phyloP scores from a whole-genome alignment of 1,284 basidiomycete species.

The Retiboletus fuscus region DNA sequence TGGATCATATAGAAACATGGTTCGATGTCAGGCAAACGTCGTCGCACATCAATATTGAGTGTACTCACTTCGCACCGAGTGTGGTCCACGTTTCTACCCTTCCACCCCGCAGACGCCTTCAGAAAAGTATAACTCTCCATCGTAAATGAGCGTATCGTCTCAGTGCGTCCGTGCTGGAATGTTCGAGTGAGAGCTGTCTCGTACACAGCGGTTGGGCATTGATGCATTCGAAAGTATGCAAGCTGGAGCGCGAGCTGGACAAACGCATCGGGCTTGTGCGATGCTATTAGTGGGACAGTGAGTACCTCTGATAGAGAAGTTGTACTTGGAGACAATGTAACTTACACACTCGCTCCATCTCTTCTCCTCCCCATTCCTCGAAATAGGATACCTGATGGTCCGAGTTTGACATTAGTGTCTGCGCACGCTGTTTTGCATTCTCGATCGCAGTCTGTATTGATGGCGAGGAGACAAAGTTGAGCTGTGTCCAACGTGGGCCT shows the following conservation, averaged over 20 bases:
- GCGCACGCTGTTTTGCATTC: conserved; percentile 70
- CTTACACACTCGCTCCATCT: conserved; percentile 87
- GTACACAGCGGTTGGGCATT: conserved; percentile 89
- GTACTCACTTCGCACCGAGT: conserved; percentile 32
- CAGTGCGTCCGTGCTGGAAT: conserved; percentile 92
- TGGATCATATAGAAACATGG: not conserved
- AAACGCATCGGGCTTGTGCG: conserved; percentile 89
- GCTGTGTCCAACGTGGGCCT: conserved; percentile 64
- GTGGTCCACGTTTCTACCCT: conserved; percentile 15
- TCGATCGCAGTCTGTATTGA: conserved; percentile 68
- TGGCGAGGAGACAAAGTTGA: conserved; percentile 85
- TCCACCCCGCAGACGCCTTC: conserved; percentile 37
- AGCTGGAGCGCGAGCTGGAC: conserved; percentile 95
- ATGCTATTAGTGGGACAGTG: conserved; percentile 56
- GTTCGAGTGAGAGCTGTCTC: conserved; percentile 95
- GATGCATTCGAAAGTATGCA: conserved; percentile 88
- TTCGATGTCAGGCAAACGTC: not conserved
- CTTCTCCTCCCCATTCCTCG: conserved; percentile 87
- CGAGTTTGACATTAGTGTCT: conserved; percentile 78
- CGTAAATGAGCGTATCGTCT: conserved; percentile 88
- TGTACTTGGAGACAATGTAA: conserved; percentile 25
- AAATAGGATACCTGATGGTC: conserved; percentile 91
- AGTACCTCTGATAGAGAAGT: conserved; percentile 9
- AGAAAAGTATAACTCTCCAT: conserved; percentile 82
- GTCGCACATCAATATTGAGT: not conserved